Conservation (phyloP, 306 rosid genomes). For the Vicia faba region DNA sequence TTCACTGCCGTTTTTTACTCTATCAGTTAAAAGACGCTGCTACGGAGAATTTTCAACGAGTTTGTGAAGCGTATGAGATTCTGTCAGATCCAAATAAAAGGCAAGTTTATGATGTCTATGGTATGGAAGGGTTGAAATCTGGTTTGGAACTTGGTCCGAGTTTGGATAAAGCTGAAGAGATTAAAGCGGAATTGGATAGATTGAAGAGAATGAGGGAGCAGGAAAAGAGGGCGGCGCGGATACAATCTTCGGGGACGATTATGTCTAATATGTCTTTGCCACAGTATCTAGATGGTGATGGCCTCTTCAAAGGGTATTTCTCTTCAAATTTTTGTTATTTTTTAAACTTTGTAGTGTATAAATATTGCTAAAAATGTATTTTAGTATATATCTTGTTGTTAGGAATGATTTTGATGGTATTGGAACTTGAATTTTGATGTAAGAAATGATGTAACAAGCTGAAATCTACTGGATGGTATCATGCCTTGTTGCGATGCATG, state of each 20-base stretch:
- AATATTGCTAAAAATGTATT: not conserved
- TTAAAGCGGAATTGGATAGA: conserved; percentile 81
- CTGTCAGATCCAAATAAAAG: conserved; percentile 77
- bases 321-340: not conserved
- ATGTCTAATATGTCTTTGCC: conserved; percentile 81
- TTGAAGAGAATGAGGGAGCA: conserved; percentile 63
- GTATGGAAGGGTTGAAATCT: conserved; percentile 86
- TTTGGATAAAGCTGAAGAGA: conserved; percentile 72
- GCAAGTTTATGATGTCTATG: conserved; percentile 89
- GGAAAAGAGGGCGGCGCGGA: conserved; percentile 61
- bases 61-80: conserved; percentile 89
- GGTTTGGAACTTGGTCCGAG: conserved; percentile 90
- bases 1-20: conserved; percentile 20
- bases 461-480: conserved; percentile 5
- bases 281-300: conserved; percentile 58
- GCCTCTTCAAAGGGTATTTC: conserved; percentile 79
- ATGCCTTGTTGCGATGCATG: not conserved
- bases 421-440: conserved; percentile 15
- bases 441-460: conserved; percentile 1
- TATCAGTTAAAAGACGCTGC: conserved; percentile 87
- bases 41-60: conserved; percentile 87
- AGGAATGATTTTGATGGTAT: conserved; percentile 16
- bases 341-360: not conserved
- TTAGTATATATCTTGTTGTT: not conserved
- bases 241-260: conserved; percentile 78